Evolutionary conservation across 352 stramenopile species (phyloP), one percentile per base, ranked within the genome.

Genomic region (Pythium plurisporium): DNA sequence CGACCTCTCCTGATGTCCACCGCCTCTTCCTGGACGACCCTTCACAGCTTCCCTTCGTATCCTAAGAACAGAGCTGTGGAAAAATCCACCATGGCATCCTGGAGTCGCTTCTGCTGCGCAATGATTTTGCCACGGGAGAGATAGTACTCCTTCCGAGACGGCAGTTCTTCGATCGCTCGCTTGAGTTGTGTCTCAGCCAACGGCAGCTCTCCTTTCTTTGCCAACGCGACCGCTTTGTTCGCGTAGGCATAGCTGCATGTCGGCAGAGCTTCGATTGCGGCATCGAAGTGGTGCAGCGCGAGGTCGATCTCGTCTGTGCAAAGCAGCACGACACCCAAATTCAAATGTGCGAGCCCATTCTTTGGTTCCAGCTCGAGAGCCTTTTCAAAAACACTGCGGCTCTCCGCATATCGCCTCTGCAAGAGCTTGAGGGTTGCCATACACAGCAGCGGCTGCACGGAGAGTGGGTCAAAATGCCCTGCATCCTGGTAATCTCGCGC

Each of bases 1-100:
- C 36, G 36, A 41, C 36, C 5, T 17, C 6, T 8, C 8, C 31
- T n/a, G 11, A 7, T 15, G 31, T 10, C 17, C 17, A 7, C 38
- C 27, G 26, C 15, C 17, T 34, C 31, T 45, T 55, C 36, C 17
- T 17, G 7, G 12, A 46, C 17, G 59, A 17, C 44, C 37, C 10
- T 67, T 83, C 76, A 92, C 17, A 92, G 43, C 53, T 86, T 86
- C 17, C 74, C 79, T 47, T 85, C 76, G 47, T 88, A 90, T 15
- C 82, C 82, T 15, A 92, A 67, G 51, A 77, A 74, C 22, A 92
- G 67, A 14, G 78, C 82, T 0, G 79, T 87, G 14, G 79, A 86
- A 59, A 89, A 92, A 47, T 92, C 76, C 27, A 90, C 76, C 79
- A 92, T 88, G 3, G 82, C 79, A 47, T 90, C 82, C 37, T 90